Evolutionary conservation across 108 stramenopile genomes (phyloP), one percentile per base, ranked within the genome.

Genomic region (Skeletonema costatum): DNA sequence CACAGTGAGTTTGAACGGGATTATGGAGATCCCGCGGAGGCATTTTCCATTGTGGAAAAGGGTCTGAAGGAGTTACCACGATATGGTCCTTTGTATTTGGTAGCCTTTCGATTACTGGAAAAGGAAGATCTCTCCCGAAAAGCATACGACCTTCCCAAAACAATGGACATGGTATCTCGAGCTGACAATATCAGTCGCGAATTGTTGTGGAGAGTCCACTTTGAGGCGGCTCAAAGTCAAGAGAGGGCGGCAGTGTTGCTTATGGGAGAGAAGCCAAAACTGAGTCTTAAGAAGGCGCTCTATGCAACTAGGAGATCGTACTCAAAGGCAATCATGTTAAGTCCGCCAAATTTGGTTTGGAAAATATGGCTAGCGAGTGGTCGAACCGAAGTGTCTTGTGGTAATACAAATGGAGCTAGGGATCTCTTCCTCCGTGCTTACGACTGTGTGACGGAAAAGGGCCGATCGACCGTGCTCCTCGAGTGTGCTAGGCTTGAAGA

Each of bases 81-180:
- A 32, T 98, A 99, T 70, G 97, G 98, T 13, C 98, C 98, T 11
- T 87, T 99, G 19, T 99, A 98, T 96, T 99, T 98, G 69, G 95
- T 95, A 38, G 97, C 97, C 12, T 97, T 99, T 66, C 88, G 97
- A 7, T 74, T 98, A 17, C 87, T 88, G 56, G 96, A 98, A 67
- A 88, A 87, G 59, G 70, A 90, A 33, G 97, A 93, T 61, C 56
- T 91, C 7, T 70, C 76, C 21, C 70, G 77, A 14, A 70, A 76
- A 32, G 66, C 65, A 21, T 92, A 75, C 66, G 35, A 87, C 36
- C 84, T 97, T 31, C 87, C 89, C 9, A 81, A 86, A 39, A 87
- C 95, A 7, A 86, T 88, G 83, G 78, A 80, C 1, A 92, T 93
- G 78, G 74, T 97, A 21, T 85, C 90, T 53, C 87, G 93, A n/a